Conservation (phyloP, 2,329 filamentous ascomycete genomes). For the Daldinia eschscholtzii region DNA sequence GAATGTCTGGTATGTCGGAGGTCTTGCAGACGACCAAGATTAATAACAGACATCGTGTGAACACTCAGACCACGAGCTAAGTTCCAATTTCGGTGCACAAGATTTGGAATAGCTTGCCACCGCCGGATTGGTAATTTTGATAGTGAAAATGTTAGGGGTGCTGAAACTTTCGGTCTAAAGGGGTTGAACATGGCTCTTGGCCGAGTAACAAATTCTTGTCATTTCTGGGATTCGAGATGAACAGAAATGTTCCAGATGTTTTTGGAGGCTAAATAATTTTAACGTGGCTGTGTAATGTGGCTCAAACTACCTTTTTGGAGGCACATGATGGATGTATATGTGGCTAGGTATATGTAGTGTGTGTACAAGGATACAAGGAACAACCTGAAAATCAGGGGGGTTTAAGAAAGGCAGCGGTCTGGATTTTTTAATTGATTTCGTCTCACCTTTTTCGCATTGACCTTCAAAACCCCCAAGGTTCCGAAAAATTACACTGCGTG, state of each 20-base stretch:
- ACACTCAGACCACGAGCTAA: background rate
- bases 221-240: background rate
- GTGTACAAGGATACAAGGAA: background rate
- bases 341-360: too few species aligned
- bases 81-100: background rate
- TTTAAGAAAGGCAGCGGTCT: background rate
- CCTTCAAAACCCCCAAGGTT: constrained; percentile 5
- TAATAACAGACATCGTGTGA: constrained; percentile 47
- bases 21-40: constrained; percentile 50
- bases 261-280: background rate
- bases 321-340: background rate
- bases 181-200: constrained; percentile 14
- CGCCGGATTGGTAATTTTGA: constrained; percentile 5
- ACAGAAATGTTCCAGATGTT: background rate
- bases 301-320: background rate
- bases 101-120: background rate
- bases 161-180: constrained; percentile 13
- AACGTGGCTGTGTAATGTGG: background rate
- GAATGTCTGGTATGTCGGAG: constrained; percentile 58
- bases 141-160: background rate
- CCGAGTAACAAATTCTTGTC: background rate
- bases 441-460: constrained; percentile 30
- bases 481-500: background rate
- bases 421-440: constrained; percentile 7
- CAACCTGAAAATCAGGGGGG: background rate